A percentile compares a stretch with the other conserved stretches of the same genome.
These are phyloP conservation scores for Neofusicoccum parvum DNA, from an alignment of 2,329 filamentous ascomycete genomes.

Conservation along the genomic window DNA sequence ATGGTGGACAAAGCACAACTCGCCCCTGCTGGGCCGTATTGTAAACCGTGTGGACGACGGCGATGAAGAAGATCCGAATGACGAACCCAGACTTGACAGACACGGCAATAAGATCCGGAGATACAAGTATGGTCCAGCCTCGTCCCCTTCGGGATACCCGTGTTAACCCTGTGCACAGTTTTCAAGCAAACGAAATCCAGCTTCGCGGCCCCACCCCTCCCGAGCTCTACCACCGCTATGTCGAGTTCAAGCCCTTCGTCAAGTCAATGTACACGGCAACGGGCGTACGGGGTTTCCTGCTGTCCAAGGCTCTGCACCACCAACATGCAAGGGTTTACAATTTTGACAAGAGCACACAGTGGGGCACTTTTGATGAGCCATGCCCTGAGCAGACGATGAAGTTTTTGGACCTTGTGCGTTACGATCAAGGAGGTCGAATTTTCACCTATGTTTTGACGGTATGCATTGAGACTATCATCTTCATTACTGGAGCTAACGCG, in stretches of 20 bases:
- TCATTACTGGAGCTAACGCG: no score
- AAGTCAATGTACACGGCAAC: slow-evolving; percentile 82
- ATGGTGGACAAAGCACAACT: slow-evolving; percentile 80
- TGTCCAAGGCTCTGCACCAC: slow-evolving; percentile 85
- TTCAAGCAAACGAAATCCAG: slow-evolving; percentile 92
- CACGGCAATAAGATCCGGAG: slow-evolving; percentile 60
- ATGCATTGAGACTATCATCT: background rate
- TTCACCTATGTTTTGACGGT: slow-evolving; percentile 87
- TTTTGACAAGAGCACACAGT: slow-evolving; percentile 74
- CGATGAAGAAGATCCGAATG: slow-evolving; percentile 33
- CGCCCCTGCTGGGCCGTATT: slow-evolving; percentile 82
- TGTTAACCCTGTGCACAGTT: slow-evolving; percentile 55
- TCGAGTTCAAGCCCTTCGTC: slow-evolving; percentile 90
- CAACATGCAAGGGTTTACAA: slow-evolving; percentile 91
- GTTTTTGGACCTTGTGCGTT: slow-evolving; percentile 84
- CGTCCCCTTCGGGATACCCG: background rate
- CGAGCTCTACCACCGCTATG: slow-evolving; percentile 84
- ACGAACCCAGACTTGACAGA: background rate
- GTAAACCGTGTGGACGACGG: slow-evolving; percentile 64
- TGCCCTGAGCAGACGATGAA: slow-evolving; percentile 72
- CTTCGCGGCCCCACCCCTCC: slow-evolving; percentile 79
- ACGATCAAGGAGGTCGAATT: slow-evolving; percentile 79
- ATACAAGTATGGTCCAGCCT: slow-evolving; percentile 67
- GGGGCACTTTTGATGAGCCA: slow-evolving; percentile 67
- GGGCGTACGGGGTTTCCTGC: slow-evolving; percentile 75